A percentile compares a stretch with the other conserved stretches of the same genome.
These are phyloP conservation scores for Escovopsis sp. DNA, from an alignment of 2,329 filamentous ascomycete species.

Conservation along the genomic window DNA sequence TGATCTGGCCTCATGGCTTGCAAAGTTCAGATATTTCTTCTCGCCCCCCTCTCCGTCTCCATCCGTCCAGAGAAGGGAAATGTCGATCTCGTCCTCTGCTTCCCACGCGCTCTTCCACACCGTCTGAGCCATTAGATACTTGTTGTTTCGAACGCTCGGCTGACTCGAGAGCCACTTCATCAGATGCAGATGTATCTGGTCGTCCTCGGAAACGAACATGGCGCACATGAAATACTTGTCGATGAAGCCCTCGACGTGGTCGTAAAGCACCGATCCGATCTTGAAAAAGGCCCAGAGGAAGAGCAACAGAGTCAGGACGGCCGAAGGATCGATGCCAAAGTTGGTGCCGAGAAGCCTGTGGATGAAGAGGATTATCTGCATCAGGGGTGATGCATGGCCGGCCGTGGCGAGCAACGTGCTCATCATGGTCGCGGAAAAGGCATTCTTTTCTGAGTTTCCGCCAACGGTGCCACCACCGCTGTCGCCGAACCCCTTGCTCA, in stretches of 20 bases:
- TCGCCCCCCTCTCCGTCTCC: constrained; percentile 23
- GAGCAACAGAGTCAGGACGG: constrained; percentile 30
- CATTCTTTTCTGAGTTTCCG: neutral
- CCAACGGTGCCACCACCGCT: neutral
- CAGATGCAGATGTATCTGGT: constrained; percentile 43
- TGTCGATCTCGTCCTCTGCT: constrained; percentile 32
- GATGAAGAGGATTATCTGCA: constrained; percentile 28
- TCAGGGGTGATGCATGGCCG: constrained; percentile 27
- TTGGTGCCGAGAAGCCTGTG: constrained; percentile 29
- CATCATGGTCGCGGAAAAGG: constrained; percentile 19
- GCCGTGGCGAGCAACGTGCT: constrained; percentile 32
- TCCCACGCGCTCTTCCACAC: constrained; percentile 41
- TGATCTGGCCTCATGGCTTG: constrained; percentile 38
- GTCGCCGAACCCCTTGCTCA: neutral
- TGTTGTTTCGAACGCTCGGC: constrained; percentile 34
- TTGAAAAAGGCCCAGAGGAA: constrained; percentile 32
- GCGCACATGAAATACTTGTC: constrained; percentile 34
- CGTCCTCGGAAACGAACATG: constrained; percentile 38
- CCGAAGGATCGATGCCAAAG: constrained; percentile 34
- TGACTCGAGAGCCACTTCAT: constrained; percentile 44
- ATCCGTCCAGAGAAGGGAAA: constrained; percentile 22
- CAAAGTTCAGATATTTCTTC: constrained; percentile 40
- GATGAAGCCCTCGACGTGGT: constrained; percentile 21
- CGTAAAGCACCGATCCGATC: constrained; percentile 20
- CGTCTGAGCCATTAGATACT: constrained; percentile 41